phyloP scores from a whole-genome alignment of 345 rosid species.

The Salix arbutifolia region DNA sequence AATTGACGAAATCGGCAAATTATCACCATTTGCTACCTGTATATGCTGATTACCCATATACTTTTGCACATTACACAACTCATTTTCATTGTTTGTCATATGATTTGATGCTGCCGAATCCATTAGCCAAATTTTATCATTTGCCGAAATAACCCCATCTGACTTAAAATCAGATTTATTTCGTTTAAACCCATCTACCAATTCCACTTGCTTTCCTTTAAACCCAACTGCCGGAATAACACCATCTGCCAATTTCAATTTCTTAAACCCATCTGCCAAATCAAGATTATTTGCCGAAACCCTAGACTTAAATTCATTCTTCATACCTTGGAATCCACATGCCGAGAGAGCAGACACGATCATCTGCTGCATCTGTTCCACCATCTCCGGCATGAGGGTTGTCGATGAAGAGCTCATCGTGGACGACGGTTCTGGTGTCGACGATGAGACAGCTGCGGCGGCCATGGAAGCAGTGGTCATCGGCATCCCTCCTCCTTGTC shows the following conservation, averaged over 20 bases:
- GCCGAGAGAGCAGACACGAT: not conserved
- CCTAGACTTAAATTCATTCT: not conserved
- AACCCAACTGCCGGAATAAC: no score
- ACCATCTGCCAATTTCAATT: no score
- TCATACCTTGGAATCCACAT: not conserved
- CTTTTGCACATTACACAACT: no score
- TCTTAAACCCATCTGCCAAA: no score
- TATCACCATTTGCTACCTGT: not conserved
- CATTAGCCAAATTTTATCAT: not conserved
- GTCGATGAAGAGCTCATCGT: not conserved
- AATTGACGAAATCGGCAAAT: not conserved
- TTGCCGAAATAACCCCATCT: no score
- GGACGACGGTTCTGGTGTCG: not conserved
- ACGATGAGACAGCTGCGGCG: not conserved
- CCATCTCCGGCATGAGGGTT: not conserved
- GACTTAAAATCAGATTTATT: no score
- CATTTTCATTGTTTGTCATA: no score
- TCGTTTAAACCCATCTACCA: no score
- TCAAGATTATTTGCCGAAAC: not conserved
- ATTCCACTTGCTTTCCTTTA: no score
- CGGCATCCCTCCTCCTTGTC: not conserved
- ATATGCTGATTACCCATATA: no score
- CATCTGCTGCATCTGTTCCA: not conserved
- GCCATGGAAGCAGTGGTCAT: not conserved
- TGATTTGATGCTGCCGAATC: not conserved